Evolutionary conservation across 768 basidiomycete species (phyloP).

Genomic region (Tylopilus sp.): DNA sequence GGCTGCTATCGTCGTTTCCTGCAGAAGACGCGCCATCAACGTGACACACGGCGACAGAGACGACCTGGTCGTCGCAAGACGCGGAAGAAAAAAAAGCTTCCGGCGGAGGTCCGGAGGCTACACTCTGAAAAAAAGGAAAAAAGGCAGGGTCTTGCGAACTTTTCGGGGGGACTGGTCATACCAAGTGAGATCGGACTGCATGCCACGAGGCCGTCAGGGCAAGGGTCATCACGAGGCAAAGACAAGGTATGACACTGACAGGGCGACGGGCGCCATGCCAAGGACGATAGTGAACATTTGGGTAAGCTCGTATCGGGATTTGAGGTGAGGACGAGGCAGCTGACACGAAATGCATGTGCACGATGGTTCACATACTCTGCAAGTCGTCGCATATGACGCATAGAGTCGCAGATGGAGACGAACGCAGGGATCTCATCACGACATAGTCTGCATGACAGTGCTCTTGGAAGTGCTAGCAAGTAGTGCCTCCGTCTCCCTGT

Average conservation of each 20-base stretch:
- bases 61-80: neutral
- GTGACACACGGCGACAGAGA: neutral
- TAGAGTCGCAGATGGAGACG: too few relatives aligned
- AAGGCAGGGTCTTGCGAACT: neutral
- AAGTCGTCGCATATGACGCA: too few relatives aligned
- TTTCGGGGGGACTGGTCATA: neutral
- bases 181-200: neutral
- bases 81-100: too few relatives aligned
- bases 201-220: neutral
- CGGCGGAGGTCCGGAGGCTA: neutral
- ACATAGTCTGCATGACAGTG: too few relatives aligned
- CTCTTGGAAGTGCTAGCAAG: neutral
- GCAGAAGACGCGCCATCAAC: too few relatives aligned
- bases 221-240: neutral
- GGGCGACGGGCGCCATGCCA: neutral
- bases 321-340: neutral
- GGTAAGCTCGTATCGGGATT: neutral
- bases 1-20: too few relatives aligned
- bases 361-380: too few relatives aligned
- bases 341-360: neutral
- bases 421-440: too few relatives aligned
- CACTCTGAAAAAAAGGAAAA: too few relatives aligned
- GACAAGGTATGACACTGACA: neutral
- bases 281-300: neutral
- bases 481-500: neutral